Evolutionary conservation across 2,329 filamentous ascomycete genomes (phyloP), one percentile per base, ranked within the genome.

Genomic region (Apiospora sp.): DNA sequence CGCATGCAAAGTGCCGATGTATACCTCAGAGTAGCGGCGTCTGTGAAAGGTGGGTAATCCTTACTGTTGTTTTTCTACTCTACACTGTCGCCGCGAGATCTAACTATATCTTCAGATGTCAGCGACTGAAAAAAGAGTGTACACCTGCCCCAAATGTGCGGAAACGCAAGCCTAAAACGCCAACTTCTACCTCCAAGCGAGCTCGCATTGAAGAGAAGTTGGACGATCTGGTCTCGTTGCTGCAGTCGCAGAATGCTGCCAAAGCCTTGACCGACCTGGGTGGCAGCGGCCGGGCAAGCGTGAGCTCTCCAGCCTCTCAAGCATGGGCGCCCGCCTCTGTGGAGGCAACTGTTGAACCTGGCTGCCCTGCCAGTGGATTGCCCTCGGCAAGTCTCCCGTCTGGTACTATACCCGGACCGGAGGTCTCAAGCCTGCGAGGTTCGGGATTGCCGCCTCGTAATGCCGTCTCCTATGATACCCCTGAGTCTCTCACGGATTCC

Each of bases 171-270:
- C 68, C 72, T 41, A 74, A 76, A 48, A 78, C 74, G 49, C 73
- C 74, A 3, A 27, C 54, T 12, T 58, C 51, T 1, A 74, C 73
- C 0, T 77, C 58, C n/a, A 75, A 73, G 61, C 74, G 71, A 34
- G 74, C 75, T 1, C 73, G 76, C 10, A 72, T 80, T 12, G 79
- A 80, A 70, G 76, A 79, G 48, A 80, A 78, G 73, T 74, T 80
- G 1, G 80, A 81, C 27, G 77, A 78, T 22, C 72, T 81, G 1
- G 79, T 79, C 2, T 74, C 75, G 7, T 71, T 81, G 4, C 77
- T 84, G 13, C 78, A 79, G 68, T 75, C 79, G 16, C 76, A 75
- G 6, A 73, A 72, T 54, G 30, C 72, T 6, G 68, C 46, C 68
- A 68, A 70, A 43, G 54, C 49, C 13, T 22, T 49, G 24, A 68